These are phyloP conservation scores for Colletotrichum neosansevieriae DNA, from an alignment of 2,329 filamentous ascomycete species.

Conservation along the genomic window DNA sequence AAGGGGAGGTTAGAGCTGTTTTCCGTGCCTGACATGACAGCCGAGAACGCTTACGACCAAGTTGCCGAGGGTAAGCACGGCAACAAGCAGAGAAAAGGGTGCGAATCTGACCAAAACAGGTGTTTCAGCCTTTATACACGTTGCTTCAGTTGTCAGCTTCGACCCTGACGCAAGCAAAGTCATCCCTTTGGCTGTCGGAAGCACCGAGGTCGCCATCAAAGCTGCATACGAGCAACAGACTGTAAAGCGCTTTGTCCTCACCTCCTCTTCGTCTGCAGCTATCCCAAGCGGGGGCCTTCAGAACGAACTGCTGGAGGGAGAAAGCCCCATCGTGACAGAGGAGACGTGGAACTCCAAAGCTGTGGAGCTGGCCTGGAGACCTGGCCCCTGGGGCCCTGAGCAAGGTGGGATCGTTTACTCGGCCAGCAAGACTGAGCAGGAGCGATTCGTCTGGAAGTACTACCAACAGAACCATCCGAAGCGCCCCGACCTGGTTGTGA, in stretches of 20 bases:
- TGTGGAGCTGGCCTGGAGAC: slow-evolving; percentile 51
- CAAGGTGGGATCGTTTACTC: slow-evolving; percentile 48
- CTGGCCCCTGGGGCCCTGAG: slow-evolving; percentile 49
- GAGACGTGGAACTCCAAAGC: slow-evolving; percentile 52
- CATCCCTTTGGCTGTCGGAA: slow-evolving; percentile 50
- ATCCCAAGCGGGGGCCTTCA: slow-evolving; percentile 40
- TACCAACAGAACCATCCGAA: slow-evolving; percentile 47
- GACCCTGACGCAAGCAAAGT: slow-evolving; percentile 53
- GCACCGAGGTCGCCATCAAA: slow-evolving; percentile 48
- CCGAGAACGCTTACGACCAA: slow-evolving; percentile 44
- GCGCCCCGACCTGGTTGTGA: slow-evolving; percentile 30
- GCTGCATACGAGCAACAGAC: slow-evolving; percentile 49
- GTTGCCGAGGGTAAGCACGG: slow-evolving; percentile 45
- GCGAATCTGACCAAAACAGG: not conserved
- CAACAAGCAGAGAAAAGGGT: rapidly evolving
- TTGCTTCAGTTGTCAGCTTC: slow-evolving; percentile 51
- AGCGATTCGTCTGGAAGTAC: slow-evolving; percentile 55
- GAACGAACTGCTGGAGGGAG: slow-evolving; percentile 36
- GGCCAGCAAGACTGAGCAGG: slow-evolving; percentile 54
- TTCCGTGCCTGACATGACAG: slow-evolving; percentile 50
- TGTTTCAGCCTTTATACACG: slow-evolving; percentile 51
- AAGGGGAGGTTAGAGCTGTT: slow-evolving; percentile 50
- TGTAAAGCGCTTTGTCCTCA: slow-evolving; percentile 56
- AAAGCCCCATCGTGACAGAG: slow-evolving; percentile 35
- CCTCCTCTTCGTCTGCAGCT: slow-evolving; percentile 49